Evolutionary conservation across 2,329 filamentous ascomycete genomes (phyloP).

Genomic region (Curvularia verruculosa): DNA sequence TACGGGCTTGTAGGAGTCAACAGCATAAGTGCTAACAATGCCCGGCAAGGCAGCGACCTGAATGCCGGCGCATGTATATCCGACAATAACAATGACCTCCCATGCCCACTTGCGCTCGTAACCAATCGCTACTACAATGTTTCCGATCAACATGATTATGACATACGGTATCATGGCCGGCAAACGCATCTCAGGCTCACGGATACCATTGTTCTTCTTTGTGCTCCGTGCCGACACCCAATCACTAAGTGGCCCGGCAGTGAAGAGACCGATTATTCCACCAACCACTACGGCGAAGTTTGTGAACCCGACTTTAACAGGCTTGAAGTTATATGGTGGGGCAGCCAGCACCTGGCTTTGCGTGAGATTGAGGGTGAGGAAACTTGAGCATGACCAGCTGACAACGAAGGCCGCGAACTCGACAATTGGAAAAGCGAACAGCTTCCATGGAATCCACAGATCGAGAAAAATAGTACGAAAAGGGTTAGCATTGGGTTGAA

Average conservation of each 20-base stretch:
- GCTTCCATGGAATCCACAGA: slow-evolving; percentile 67
- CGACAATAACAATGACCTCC: slow-evolving; percentile 63
- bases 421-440: slow-evolving; percentile 67
- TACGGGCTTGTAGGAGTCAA: slow-evolving; percentile 69
- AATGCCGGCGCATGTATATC: slow-evolving; percentile 63
- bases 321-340: slow-evolving; percentile 62
- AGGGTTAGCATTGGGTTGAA: slow-evolving; percentile 56
- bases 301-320: slow-evolving; percentile 59
- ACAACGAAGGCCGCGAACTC: slow-evolving; percentile 67
- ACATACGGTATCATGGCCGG: slow-evolving; percentile 64
- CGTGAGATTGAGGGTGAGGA: slow-evolving; percentile 67
- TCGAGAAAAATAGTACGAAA: slow-evolving; percentile 58
- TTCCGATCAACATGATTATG: slow-evolving; percentile 62
- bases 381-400: slow-evolving; percentile 63
- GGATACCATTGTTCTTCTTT: slow-evolving; percentile 59
- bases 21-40: slow-evolving; percentile 64
- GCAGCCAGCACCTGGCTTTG: slow-evolving; percentile 60
- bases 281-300: slow-evolving; percentile 65
- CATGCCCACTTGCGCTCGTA: slow-evolving; percentile 61
- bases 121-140: slow-evolving; percentile 62
- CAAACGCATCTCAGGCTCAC: slow-evolving; percentile 65
- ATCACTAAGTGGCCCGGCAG: slow-evolving; percentile 62
- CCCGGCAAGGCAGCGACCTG: slow-evolving; percentile 66
- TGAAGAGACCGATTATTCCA: slow-evolving; percentile 60
- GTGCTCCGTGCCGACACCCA: slow-evolving; percentile 64